Conservation (phyloP, 75 land plant genomes). For the Cupressus sempervirens region DNA sequence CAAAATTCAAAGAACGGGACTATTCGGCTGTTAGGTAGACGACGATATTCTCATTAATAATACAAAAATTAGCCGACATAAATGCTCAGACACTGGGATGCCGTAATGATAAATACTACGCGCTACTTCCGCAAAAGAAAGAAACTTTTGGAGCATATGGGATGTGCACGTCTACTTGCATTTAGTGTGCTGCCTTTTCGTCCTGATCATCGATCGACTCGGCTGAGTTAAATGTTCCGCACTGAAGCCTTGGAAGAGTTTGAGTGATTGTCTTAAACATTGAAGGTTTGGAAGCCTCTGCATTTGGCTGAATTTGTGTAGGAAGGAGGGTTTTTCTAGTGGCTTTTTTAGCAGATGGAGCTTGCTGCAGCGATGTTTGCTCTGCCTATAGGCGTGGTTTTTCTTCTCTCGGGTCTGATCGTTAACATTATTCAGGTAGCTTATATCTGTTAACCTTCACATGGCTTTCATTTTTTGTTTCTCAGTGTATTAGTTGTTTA, state of each 20-base stretch:
- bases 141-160: neutral
- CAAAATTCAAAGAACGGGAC: neutral
- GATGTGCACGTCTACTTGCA: neutral
- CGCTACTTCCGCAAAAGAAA: neutral
- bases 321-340: neutral
- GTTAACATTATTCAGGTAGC: slow-evolving; percentile 35
- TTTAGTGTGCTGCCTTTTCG: neutral
- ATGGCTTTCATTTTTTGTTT: neutral
- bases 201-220: neutral
- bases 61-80: neutral
- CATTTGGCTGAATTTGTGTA: neutral
- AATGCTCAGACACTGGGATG: neutral
- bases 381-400: slow-evolving; percentile 31
- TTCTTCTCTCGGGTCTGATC: slow-evolving; percentile 32
- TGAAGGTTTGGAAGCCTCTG: neutral
- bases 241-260: neutral
- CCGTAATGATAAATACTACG: neutral
- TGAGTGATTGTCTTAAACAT: no score
- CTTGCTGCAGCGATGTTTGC: slow-evolving; percentile 16
- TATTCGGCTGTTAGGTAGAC: no score
- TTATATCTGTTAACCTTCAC: neutral
- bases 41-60: no score
- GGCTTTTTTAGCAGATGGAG: neutral
- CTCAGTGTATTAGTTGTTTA: neutral
- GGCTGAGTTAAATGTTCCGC: neutral